These are phyloP conservation scores for Coemansia biformis DNA, from an alignment of 192 early-diverging fungal genomes.

Conservation along the genomic window DNA sequence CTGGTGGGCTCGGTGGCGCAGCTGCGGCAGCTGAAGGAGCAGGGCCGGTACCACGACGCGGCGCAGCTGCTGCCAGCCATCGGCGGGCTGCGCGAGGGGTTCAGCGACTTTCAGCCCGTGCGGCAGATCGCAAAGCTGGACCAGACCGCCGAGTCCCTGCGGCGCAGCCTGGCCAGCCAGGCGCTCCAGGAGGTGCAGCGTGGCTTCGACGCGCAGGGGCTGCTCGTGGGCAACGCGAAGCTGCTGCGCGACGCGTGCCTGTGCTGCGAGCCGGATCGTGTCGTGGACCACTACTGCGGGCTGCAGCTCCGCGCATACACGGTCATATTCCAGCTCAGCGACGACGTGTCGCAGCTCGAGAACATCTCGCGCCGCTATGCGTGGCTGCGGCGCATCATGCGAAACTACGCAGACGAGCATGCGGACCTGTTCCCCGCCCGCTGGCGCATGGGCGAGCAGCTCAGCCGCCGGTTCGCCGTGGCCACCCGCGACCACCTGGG, in stretches of 20 bases:
- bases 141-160: conserved; percentile 56
- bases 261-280: conserved; percentile 62
- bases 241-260: conserved; percentile 71
- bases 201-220: conserved; percentile 64
- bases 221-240: conserved; percentile 45
- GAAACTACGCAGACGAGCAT: conserved; percentile 87
- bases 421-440: conserved; percentile 68
- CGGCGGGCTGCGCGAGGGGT: conserved; percentile 68
- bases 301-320: conserved; percentile 78
- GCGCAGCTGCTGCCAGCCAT: conserved; percentile 78
- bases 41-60: conserved; percentile 72
- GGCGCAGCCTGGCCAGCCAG: conserved; percentile 57
- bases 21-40: conserved; percentile 58
- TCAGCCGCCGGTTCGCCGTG: conserved; percentile 76
- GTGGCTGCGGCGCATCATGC: conserved; percentile 86
- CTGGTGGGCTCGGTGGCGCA: conserved; percentile 73
- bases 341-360: conserved; percentile 77
- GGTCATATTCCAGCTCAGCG: conserved; percentile 65
- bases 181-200: conserved; percentile 71
- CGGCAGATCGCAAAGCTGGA: conserved; percentile 68
- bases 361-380: conserved; percentile 84
- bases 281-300: conserved; percentile 70
- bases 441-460: conserved; percentile 59
- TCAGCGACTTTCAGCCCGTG: conserved; percentile 68
- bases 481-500: conserved; percentile 65